Percentiles rank a stretch among this genome's conserved stretches.
Evolutionary conservation across 192 early-diverging fungal genomes (phyloP).

Genomic region (Linnemannia exigua): DNA sequence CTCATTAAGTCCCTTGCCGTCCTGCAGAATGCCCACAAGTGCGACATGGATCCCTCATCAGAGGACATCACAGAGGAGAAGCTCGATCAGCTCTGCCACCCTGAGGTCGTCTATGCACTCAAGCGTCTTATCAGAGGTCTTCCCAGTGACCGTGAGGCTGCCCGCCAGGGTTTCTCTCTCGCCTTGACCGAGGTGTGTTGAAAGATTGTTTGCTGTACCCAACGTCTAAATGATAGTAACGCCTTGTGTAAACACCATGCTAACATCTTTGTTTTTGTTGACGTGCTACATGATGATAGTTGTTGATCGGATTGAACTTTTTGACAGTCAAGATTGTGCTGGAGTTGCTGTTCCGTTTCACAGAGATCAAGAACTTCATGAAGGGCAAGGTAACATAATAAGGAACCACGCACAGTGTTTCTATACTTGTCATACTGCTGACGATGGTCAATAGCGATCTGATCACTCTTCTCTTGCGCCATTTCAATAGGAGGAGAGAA

Average conservation of each 20-base stretch:
- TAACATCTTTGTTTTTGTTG: conserved; percentile 19
- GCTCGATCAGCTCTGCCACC: conserved; percentile 75
- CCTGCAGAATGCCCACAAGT: conserved; percentile 63
- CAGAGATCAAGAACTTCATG: conserved; percentile 74
- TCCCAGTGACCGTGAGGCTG: conserved; percentile 86
- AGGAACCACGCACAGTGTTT: no score
- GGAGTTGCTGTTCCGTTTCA: conserved; percentile 77
- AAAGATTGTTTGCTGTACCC: no score
- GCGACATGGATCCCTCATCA: conserved; percentile 40
- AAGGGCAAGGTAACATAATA: conserved; percentile 64
- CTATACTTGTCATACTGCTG: background rate
- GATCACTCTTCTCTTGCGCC: background rate
- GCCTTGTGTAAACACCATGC: background rate
- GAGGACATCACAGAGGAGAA: conserved; percentile 70
- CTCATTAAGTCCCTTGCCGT: conserved; percentile 71
- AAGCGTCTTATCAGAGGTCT: conserved; percentile 92
- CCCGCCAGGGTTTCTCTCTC: conserved; percentile 96
- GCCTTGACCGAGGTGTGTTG: conserved; percentile 83
- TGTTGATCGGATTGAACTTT: conserved; percentile 54
- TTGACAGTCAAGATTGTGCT: conserved; percentile 72
- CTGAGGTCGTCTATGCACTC: conserved; percentile 89
- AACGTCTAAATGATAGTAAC: background rate
- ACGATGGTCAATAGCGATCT: background rate
- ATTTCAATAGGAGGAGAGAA: conserved; percentile 79
- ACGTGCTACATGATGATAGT: conserved; percentile 9